Conservation (phyloP, 768 basidiomycete genomes). For the Tephrocybe sp. region DNA sequence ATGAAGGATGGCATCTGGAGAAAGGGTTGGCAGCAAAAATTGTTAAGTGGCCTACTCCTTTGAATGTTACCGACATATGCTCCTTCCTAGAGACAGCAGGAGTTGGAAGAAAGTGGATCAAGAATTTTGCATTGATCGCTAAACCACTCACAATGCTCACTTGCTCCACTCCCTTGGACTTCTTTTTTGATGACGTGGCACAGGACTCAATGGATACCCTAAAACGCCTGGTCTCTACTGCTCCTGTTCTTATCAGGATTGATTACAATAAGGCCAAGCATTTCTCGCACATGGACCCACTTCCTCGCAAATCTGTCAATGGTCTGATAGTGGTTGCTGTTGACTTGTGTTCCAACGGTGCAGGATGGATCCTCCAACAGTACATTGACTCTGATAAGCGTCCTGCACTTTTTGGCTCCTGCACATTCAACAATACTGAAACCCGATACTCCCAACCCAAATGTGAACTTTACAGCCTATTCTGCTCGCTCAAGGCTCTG, state of each 20-base stretch:
- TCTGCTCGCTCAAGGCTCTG: constrained; percentile 28
- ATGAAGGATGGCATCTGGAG: constrained; percentile 27
- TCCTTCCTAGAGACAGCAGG: constrained; percentile 26
- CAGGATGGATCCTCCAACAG: constrained; percentile 37
- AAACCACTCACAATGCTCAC: constrained; percentile 24
- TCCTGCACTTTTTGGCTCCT: constrained; percentile 29
- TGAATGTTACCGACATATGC: constrained; percentile 16
- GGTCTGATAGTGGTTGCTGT: constrained; percentile 30
- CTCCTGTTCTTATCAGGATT: constrained; percentile 30
- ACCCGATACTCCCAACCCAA: constrained; percentile 36
- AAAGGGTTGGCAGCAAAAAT: constrained; percentile 25
- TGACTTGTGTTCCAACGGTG: constrained; percentile 29
- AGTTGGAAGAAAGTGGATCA: constrained; percentile 23
- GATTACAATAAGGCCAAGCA: constrained; percentile 25
- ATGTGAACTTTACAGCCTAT: constrained; percentile 36
- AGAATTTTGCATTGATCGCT: constrained; percentile 20
- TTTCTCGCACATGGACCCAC: background rate
- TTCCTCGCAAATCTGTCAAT: constrained; percentile 16
- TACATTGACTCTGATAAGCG: constrained; percentile 16
- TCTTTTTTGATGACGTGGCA: constrained; percentile 23
- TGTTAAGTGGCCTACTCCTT: constrained; percentile 24
- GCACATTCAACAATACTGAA: constrained; percentile 32
- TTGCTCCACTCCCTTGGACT: constrained; percentile 14
- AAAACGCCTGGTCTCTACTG: constrained; percentile 17
- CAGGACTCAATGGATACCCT: constrained; percentile 25